phyloP scores from a whole-genome alignment of 2,329 filamentous ascomycete species.

The Leptographium wingfieldii region DNA sequence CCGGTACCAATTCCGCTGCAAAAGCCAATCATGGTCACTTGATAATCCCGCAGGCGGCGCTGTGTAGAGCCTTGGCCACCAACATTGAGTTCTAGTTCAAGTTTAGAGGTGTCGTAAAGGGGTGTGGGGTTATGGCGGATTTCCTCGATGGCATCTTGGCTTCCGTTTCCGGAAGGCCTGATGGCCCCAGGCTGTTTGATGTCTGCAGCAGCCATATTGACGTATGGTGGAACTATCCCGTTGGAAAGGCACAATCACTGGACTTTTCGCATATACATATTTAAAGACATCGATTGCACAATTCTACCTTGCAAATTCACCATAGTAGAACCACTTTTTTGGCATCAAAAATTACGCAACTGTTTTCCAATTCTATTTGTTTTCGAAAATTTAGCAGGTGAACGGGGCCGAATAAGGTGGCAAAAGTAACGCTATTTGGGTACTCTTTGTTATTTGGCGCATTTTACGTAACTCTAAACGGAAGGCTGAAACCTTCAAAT shows the following conservation, averaged over 20 bases:
- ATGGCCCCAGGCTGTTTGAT: not conserved
- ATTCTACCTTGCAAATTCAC: not conserved
- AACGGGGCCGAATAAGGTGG: not conserved
- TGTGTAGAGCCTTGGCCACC: not conserved
- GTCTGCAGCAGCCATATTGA: not conserved
- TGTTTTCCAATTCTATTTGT: not conserved
- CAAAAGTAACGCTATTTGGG: not conserved
- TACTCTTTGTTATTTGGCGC: not conserved
- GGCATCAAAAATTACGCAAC: not conserved
- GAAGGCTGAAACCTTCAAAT: too few relatives aligned
- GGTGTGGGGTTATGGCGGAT: not conserved
- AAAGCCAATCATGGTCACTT: not conserved
- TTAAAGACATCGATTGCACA: not conserved
- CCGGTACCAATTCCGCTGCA: constrained; percentile 32
- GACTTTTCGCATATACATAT: not conserved
- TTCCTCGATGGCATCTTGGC: not conserved
- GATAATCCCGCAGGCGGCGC: not conserved
- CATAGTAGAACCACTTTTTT: not conserved
- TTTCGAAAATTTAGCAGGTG: not conserved
- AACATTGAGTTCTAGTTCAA: not conserved
- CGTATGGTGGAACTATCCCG: not conserved
- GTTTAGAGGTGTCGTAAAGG: not conserved
- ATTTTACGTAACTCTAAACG: not conserved
- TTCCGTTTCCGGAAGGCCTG: not conserved
- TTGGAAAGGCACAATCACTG: not conserved